Base-by-base conservation (phyloP, 495 filamentous ascomycete species). In the Aspergillus sclerotioniger region DNA sequence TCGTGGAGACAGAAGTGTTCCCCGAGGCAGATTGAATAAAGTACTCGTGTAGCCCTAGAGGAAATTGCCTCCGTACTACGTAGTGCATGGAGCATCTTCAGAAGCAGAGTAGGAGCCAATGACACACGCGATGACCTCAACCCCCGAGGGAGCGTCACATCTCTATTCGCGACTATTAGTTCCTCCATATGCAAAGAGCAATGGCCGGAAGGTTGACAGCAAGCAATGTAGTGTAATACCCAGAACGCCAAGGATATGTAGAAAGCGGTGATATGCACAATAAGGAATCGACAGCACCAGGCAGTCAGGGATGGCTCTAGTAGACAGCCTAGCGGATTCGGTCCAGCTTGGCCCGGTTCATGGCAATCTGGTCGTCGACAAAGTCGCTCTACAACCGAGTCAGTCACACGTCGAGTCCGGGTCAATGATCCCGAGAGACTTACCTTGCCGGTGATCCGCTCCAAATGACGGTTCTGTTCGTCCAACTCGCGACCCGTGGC, bases 401-500 rank as follows among this genome's bases (percentile, higher is more conserved):
- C 67, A 78, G 73, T 56, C 1, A 35, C 17, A 1, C 54, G 51
- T 53, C 39, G 33, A 57, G 65, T 31, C 12, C 25, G 8, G 31
- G 16, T 15, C 19, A 19, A 19, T n/a, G 8, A 20, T 29, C 1
- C 10, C 37, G 56, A 45, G 17, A 25, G 17, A 60, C 70, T 67
- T 67, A 88, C 88, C 87, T 92, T 92, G 44, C 70, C 72, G 49
- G 74, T 85, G 61, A 96, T 90, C 56, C 83, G 81, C 59, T 89
- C 87, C 64, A 95, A 80, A 61, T 87, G 80, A 58, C 77, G 76
- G 70, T 92, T 93, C 70, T 91, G 87, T 50, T 80, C 76, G 46
- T 93, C 89, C 9, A 92, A 75, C 70, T 92, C 90, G 28, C 80
- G 67, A 20, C 88, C 86, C 32, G 90, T 90, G 10, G 86, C 88